phyloP scores from a whole-genome alignment of 2,329 filamentous ascomycete species.

The Fusarium fujikuroi region DNA sequence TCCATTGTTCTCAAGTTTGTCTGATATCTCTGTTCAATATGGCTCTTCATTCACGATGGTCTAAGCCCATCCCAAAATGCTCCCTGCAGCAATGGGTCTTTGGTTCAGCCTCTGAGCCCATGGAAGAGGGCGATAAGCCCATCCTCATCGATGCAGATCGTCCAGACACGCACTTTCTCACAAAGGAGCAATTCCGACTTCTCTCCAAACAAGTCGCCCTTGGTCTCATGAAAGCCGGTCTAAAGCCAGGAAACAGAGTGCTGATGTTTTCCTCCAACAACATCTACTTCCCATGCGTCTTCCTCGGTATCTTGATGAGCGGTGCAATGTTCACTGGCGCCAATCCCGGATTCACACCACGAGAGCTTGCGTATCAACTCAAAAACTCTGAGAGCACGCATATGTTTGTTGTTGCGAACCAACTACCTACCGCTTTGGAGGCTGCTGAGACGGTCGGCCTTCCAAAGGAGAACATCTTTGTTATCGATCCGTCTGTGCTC shows the following conservation, averaged over 20 bases:
- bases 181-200: conserved; percentile 70
- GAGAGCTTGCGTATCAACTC: conserved; percentile 81
- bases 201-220: conserved; percentile 78
- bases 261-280: conserved; percentile 81
- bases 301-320: conserved; percentile 79
- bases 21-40: conserved; percentile 43
- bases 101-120: conserved; percentile 54
- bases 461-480: conserved; percentile 66
- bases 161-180: conserved; percentile 75
- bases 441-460: conserved; percentile 71
- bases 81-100: conserved; percentile 68
- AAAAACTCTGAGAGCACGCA: conserved; percentile 74
- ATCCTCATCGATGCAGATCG: conserved; percentile 72
- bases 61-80: conserved; percentile 55
- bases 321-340: conserved; percentile 82
- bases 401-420: conserved; percentile 69
- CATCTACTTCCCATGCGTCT: conserved; percentile 75
- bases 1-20: neutral
- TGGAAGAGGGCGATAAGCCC: conserved; percentile 51
- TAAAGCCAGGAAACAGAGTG: conserved; percentile 74
- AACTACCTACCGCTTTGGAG: conserved; percentile 71
- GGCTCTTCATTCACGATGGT: conserved; percentile 60
- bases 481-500: conserved; percentile 68
- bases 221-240: conserved; percentile 71
- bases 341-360: conserved; percentile 72